Evolutionary conservation across 192 early-diverging fungal species (phyloP).

Genomic region (Powellomyces hirtus): DNA sequence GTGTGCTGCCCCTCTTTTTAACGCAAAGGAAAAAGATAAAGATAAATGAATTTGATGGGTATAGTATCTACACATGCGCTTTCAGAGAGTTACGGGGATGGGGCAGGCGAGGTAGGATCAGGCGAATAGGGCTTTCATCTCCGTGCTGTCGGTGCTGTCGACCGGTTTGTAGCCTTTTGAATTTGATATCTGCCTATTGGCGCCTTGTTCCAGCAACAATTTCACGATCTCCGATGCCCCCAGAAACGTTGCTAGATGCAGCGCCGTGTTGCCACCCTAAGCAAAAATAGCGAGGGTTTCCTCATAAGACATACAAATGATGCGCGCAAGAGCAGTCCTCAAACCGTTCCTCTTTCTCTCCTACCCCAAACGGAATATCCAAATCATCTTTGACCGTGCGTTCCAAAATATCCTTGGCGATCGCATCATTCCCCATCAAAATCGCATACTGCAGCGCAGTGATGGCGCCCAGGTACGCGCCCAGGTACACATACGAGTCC

Average conservation of each 20-base stretch:
- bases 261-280: conserved; percentile 68
- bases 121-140: conserved; percentile 39
- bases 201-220: conserved; percentile 64
- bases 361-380: conserved; percentile 62
- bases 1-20: too few relatives aligned
- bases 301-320: too few relatives aligned
- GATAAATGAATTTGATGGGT: too few relatives aligned
- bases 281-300: too few relatives aligned
- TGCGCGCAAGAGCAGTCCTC: too few relatives aligned
- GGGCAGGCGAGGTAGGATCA: too few relatives aligned
- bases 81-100: too few relatives aligned
- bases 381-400: conserved; percentile 65
- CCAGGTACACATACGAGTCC: conserved; percentile 65
- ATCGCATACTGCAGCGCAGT: conserved; percentile 66
- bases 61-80: too few relatives aligned
- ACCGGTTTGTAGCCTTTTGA: conserved; percentile 65
- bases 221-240: conserved; percentile 56
- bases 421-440: conserved; percentile 53
- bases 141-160: conserved; percentile 45
- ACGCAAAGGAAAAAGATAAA: too few relatives aligned
- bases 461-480: conserved; percentile 64
- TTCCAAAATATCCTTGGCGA: conserved; percentile 70
- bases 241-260: conserved; percentile 68
- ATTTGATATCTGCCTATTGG: conserved; percentile 52
- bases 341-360: too few relatives aligned